These are phyloP conservation scores for Babesia bovis DNA, from an alignment of 169 alveolate genomes.

Conservation along the genomic window DNA sequence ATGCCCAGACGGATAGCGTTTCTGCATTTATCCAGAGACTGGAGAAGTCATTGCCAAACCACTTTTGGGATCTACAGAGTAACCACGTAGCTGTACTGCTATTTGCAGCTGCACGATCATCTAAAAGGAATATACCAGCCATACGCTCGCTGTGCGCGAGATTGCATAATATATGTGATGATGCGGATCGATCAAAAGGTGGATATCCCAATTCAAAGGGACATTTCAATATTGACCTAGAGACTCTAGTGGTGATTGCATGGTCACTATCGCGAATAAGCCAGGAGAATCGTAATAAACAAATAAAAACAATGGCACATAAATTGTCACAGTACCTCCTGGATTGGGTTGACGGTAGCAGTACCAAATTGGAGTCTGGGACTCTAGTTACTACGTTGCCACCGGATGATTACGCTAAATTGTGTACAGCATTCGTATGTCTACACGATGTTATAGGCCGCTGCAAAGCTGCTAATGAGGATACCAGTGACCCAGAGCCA, in stretches of 20 bases:
- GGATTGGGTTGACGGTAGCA: slow-evolving; percentile 19
- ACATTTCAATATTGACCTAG: not conserved
- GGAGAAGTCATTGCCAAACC: slow-evolving; percentile 26
- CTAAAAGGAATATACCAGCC: slow-evolving; percentile 4
- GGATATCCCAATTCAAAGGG: not conserved
- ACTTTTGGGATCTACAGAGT: slow-evolving; percentile 27
- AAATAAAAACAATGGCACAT: not conserved
- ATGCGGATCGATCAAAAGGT: not conserved
- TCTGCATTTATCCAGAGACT: slow-evolving; percentile 3
- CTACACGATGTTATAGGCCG: not conserved
- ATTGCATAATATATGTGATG: slow-evolving; percentile 12
- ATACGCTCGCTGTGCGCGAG: slow-evolving; percentile 25
- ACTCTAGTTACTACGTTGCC: not conserved
- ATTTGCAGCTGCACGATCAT: slow-evolving; percentile 1
- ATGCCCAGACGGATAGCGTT: not conserved
- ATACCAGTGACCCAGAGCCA: no score
- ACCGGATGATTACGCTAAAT: slow-evolving; percentile 17
- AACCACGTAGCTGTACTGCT: slow-evolving; percentile 19
- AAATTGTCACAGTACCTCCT: not conserved
- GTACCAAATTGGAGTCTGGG: not conserved
- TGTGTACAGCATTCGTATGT: slow-evolving; percentile 25
- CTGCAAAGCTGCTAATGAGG: not conserved
- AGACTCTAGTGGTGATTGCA: slow-evolving; percentile 5
- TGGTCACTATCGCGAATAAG: slow-evolving; percentile 3
- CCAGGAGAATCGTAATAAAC: slow-evolving; percentile 14